Base-by-base conservation (phyloP, 257 asterid genomes). In the Lycium ferocissimum region DNA sequence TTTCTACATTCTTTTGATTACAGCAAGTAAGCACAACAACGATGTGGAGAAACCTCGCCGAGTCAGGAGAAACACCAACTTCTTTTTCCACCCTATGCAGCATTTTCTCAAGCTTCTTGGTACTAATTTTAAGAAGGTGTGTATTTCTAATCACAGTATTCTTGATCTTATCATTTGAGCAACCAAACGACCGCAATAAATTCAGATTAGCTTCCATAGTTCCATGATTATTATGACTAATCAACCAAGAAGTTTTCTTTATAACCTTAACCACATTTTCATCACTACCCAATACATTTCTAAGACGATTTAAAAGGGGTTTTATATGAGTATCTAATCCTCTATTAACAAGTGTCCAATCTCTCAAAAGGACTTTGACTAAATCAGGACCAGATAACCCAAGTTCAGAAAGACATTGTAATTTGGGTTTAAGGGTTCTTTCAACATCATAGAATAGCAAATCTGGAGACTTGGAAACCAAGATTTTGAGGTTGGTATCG, bases 381-480 rank as follows among this genome's bases (percentile, higher is more conserved):
- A 84, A 22, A 49, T 73, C 76, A 62, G 65, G 73, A 33, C 51
- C 35, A 56, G 82, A 84, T 5, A 84, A 37, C 7, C 82, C 82
- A 9, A 85, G 40, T 12, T 53, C 84, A n/a, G 51, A 56, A 43
- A 85, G 62, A 26, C 67, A 40, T 80, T 58, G 45, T 54, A 85
- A 7, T 79, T 79, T 85, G 45, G 87, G 87, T 43, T 79, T 15
- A 10, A 85, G 87, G 80, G 51, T 51, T 85, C 43, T 85, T n/a
- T 70, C 73, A 0, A 85, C 82, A 45, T 80, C 79, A 67, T 2
- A 67, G 11, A 66, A 85, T 0, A 85, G 82, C 84, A 80, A 67
- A 40, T 17, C 69, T 37, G 87, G 76, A 18, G 10, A 63, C 0
- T 0, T 20, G 7, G 81, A 80, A 67, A 85, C 62, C 22, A 81